phyloP scores from a whole-genome alignment of 2,329 filamentous ascomycete species.

The Fusarium sp. region DNA sequence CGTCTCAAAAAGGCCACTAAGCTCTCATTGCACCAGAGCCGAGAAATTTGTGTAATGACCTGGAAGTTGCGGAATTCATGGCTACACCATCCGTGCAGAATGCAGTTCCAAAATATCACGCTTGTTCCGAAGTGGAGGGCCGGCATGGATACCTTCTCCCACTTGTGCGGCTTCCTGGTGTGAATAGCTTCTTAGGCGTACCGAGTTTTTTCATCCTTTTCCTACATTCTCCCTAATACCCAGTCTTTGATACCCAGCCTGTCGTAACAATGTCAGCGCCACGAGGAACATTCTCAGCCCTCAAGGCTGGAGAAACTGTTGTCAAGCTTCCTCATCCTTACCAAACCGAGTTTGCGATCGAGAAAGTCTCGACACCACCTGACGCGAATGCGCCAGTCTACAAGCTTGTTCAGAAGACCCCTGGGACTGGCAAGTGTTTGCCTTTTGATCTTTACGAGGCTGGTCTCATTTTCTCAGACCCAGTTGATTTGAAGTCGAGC shows the following conservation, averaged over 20 bases:
- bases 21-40: slow-evolving; percentile 6
- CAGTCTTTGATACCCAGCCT: background rate
- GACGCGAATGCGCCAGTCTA: slow-evolving; percentile 47
- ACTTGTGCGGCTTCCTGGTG: slow-evolving; percentile 14
- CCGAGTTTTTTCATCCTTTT: background rate
- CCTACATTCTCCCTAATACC: background rate
- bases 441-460: slow-evolving; percentile 51
- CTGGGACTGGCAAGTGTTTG: slow-evolving; percentile 45
- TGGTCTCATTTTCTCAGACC: slow-evolving; percentile 60
- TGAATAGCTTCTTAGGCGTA: slow-evolving; percentile 40
- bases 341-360: slow-evolving; percentile 59
- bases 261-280: slow-evolving; percentile 34
- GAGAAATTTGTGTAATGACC: slow-evolving; percentile 6
- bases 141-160: slow-evolving; percentile 14
- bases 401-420: slow-evolving; percentile 52
- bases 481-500: slow-evolving; percentile 61
- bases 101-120: slow-evolving; percentile 2
- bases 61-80: slow-evolving; percentile 21
- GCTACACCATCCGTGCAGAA: slow-evolving; percentile 9
- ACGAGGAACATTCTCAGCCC: slow-evolving; percentile 36
- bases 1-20: slow-evolving; percentile 10
- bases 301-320: slow-evolving; percentile 53
- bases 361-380: slow-evolving; percentile 47
- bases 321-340: slow-evolving; percentile 65
- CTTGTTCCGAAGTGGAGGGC: slow-evolving; percentile 26